Base-by-base conservation (phyloP, 352 stramenopile species). In the Globisporangium viniferum region DNA sequence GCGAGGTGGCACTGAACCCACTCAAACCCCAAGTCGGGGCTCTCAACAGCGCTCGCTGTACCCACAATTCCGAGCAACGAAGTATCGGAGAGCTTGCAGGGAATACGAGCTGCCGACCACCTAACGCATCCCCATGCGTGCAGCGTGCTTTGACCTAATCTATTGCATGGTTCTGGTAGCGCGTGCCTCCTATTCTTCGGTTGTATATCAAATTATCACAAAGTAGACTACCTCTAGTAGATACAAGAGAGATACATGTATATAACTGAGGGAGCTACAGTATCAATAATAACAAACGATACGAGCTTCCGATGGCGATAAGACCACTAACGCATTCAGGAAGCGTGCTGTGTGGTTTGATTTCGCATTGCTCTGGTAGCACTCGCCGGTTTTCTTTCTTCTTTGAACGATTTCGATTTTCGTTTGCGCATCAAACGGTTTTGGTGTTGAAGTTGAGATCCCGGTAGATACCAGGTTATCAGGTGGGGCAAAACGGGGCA, bases 371-470 rank as follows among this genome's bases (percentile, higher is more conserved):
- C 14, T n/a, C 15, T 49, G 39, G 14, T 7, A 6, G 39, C 14
- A 20, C 39, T 48, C 14, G 39, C 39, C 36, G 31, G 31, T 35
- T 35, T 35, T 35, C 2, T 44, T 39, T 39, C 24, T 24, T 48
- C 39, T 48, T 48, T 14, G 39, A 6, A 20, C 41, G 12, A 48
- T 48, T 20, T n/a, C 14, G 12, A 18, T 48, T 20, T 48, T 24
- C 41, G 53, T 58, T 56, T 58, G 53, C 27, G 31, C 24, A 58
- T 58, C 22, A 58, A 58, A 58, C 10, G 48, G n/a, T 27, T 9
- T 5, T 55, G 2, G 9, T 58, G 51, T 35, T 58, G 24, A 58
- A 58, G 10, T 58, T 58, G 51, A 15, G 51, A 56, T 20, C 49
- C 49, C 49, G 31, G 31, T 58, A 36, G 18, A 55, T 55, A 29